Evolutionary conservation across 129 eudicot species (phyloP).

Genomic region (Chrysanthemum makinoi): DNA sequence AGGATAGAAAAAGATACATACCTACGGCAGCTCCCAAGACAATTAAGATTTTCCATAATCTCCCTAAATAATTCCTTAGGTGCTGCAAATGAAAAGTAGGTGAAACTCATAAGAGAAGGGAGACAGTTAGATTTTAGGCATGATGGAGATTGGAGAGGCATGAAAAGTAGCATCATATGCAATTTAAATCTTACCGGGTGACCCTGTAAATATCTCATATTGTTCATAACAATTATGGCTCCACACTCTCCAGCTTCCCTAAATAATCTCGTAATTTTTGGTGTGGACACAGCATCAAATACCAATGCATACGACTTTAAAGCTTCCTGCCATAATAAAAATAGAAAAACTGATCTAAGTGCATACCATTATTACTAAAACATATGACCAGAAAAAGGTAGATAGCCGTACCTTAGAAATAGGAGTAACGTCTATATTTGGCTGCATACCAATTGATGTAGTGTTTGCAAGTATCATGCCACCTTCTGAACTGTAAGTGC

Average conservation of each 20-base stretch:
- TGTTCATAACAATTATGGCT: constrained; percentile 73
- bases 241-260: constrained; percentile 83
- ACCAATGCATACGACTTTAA: constrained; percentile 66
- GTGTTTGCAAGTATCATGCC: constrained; percentile 91
- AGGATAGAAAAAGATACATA: no score
- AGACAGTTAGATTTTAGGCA: neutral
- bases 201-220: constrained; percentile 87
- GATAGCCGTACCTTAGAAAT: constrained; percentile 65
- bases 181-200: constrained; percentile 56
- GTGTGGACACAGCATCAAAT: constrained; percentile 91
- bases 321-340: constrained; percentile 60
- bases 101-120: neutral
- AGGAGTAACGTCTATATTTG: constrained; percentile 81
- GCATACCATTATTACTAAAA: neutral
- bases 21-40: no score
- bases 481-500: constrained; percentile 61
- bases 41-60: no score
- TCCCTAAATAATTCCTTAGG: no score
- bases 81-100: no score
- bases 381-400: constrained; percentile 10
- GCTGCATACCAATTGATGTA: constrained; percentile 95
- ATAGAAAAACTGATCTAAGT: neutral
- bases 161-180: neutral
- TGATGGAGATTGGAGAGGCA: neutral
- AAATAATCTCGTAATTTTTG: constrained; percentile 84